Evolutionary conservation across 345 rosid species (phyloP).

Genomic region (Pelargonium nanum): DNA sequence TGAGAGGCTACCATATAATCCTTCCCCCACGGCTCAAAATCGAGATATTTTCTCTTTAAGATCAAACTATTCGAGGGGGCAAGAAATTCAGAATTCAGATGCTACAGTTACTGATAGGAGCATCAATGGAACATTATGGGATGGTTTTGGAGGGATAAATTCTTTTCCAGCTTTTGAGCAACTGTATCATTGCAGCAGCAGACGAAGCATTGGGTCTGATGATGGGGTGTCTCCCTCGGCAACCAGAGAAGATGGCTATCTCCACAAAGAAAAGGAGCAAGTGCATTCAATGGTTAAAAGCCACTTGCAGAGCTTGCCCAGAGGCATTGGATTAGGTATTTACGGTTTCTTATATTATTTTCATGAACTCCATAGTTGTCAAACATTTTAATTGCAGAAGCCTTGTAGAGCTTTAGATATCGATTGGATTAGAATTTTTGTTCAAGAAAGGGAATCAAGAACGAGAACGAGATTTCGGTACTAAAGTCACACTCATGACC

Average conservation of each 20-base stretch:
- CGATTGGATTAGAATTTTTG: too few relatives aligned
- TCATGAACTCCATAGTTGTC: neutral
- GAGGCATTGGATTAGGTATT: conserved; percentile 55
- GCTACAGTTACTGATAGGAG: conserved; percentile 18
- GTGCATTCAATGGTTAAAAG: conserved; percentile 58
- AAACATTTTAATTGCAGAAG: neutral
- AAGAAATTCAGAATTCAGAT: conserved; percentile 26
- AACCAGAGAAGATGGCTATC: conserved; percentile 28
- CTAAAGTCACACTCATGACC: too few relatives aligned
- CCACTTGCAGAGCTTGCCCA: conserved; percentile 63
- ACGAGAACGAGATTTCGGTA: too few relatives aligned
- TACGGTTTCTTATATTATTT: too few relatives aligned
- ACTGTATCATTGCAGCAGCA: conserved; percentile 25
- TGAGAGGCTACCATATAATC: conserved; percentile 31
- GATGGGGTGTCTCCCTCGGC: conserved; percentile 19
- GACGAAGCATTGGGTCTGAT: conserved; percentile 30
- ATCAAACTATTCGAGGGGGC: conserved; percentile 34
- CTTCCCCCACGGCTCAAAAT: conserved; percentile 30
- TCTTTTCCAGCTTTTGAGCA: conserved; percentile 30
- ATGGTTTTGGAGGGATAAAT: conserved; percentile 32
- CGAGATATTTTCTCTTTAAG: conserved; percentile 29
- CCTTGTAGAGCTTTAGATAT: neutral
- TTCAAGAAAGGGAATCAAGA: too few relatives aligned
- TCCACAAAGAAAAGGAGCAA: conserved; percentile 42
- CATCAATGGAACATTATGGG: conserved; percentile 37